phyloP scores from a whole-genome alignment of 1,284 basidiomycete genomes.

The Austroboletus novae-zelandiae region DNA sequence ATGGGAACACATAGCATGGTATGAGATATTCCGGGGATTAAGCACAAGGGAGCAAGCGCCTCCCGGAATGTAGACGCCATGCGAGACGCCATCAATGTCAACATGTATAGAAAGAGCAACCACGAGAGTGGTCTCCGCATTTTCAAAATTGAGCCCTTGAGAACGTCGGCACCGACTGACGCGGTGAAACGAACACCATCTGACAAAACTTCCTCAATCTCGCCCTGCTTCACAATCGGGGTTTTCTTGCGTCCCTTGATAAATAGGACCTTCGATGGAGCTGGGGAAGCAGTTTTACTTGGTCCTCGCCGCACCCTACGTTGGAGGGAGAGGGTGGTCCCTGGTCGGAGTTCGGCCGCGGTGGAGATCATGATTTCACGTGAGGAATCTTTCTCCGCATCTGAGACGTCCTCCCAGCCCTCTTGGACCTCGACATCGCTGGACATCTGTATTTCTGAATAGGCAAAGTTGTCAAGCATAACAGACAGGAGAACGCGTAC shows the following conservation, averaged over 20 bases:
- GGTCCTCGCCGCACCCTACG: slow-evolving; percentile 22
- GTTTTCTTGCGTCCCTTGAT: slow-evolving; percentile 17
- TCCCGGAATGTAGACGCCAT: slow-evolving; percentile 42
- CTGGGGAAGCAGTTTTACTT: slow-evolving; percentile 14
- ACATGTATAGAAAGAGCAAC: slow-evolving; percentile 50
- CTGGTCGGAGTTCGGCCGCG: slow-evolving; percentile 7
- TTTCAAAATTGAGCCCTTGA: slow-evolving; percentile 44
- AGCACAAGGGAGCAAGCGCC: slow-evolving; percentile 56
- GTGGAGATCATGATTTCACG: slow-evolving; percentile 2
- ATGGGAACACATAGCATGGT: slow-evolving; percentile 41
- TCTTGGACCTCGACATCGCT: slow-evolving; percentile 6
- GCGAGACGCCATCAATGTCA: slow-evolving; percentile 41
- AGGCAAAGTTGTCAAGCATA: neutral
- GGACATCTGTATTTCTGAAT: slow-evolving; percentile 6
- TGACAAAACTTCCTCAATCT: slow-evolving; percentile 21
- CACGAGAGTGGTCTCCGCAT: slow-evolving; percentile 56
- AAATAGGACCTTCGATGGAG: slow-evolving; percentile 3
- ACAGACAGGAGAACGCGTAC: slow-evolving; percentile 6
- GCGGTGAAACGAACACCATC: slow-evolving; percentile 30
- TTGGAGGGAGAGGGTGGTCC: slow-evolving; percentile 8
- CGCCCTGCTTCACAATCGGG: slow-evolving; percentile 17
- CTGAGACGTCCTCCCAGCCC: slow-evolving; percentile 28
- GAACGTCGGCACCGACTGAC: slow-evolving; percentile 45
- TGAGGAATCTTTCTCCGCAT: slow-evolving; percentile 12
- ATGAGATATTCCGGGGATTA: slow-evolving; percentile 55